These are phyloP conservation scores for Pichia sp. DNA, from an alignment of 1,139 yeast genomes.

Conservation along the genomic window DNA sequence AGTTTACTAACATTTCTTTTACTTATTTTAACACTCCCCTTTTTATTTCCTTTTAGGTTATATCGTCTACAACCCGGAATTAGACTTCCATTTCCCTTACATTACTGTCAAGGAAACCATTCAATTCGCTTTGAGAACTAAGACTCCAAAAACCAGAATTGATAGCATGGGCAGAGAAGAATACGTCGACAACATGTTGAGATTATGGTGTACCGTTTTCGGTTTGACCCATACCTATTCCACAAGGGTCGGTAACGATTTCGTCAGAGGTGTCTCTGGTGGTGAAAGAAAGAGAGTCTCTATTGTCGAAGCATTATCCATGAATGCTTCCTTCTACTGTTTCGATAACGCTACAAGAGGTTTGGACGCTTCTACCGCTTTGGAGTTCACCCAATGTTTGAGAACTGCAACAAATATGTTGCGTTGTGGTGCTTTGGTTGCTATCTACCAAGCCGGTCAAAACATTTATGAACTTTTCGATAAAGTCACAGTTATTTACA, in stretches of 20 bases:
- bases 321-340: conserved; percentile 60
- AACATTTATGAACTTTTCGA: conserved; percentile 72
- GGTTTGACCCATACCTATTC: conserved; percentile 55
- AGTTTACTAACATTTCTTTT: conserved; percentile 7
- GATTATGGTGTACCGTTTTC: conserved; percentile 51
- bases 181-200: conserved; percentile 46
- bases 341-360: conserved; percentile 78
- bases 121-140: conserved; percentile 54
- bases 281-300: conserved; percentile 85
- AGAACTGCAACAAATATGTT: conserved; percentile 56
- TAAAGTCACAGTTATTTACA: conserved; percentile 65
- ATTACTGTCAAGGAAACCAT: conserved; percentile 61
- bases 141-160: conserved; percentile 54
- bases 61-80: conserved; percentile 57
- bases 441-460: conserved; percentile 77
- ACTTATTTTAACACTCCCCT: background rate
- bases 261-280: conserved; percentile 76
- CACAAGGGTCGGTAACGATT: conserved; percentile 55
- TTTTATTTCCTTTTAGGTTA: conserved; percentile 31
- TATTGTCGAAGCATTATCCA: conserved; percentile 61
- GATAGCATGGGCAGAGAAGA: conserved; percentile 45
- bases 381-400: conserved; percentile 66
- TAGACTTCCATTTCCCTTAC: conserved; percentile 61
- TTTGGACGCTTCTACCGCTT: conserved; percentile 68
- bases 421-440: conserved; percentile 60